phyloP scores from a whole-genome alignment of 2,329 filamentous ascomycete species.

The Colletotrichum plurivorum region DNA sequence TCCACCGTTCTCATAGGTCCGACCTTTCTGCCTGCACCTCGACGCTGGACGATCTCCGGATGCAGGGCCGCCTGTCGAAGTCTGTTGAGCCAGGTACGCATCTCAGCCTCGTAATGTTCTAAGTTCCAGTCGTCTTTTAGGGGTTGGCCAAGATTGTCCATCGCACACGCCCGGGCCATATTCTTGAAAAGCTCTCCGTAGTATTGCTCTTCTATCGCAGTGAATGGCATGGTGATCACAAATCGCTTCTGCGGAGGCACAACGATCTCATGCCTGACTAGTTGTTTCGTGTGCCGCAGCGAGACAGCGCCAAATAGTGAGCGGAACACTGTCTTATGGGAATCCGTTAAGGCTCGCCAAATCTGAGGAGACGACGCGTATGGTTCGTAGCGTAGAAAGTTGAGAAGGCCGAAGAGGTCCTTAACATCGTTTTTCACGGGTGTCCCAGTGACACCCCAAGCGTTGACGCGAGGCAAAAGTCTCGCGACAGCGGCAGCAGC shows the following conservation, averaged over 20 bases:
- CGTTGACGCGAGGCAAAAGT: constrained; percentile 84
- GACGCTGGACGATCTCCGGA: constrained; percentile 79
- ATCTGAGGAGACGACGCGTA: constrained; percentile 75
- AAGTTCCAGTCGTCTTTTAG: constrained; percentile 74
- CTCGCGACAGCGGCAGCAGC: constrained; percentile 86
- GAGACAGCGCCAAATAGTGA: constrained; percentile 80
- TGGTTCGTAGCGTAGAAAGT: constrained; percentile 85
- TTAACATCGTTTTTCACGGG: constrained; percentile 84
- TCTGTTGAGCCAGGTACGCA: constrained; percentile 84
- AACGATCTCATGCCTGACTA: constrained; percentile 82
- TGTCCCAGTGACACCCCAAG: constrained; percentile 94
- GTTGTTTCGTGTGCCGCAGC: constrained; percentile 87
- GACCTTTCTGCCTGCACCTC: constrained; percentile 72
- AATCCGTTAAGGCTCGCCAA: constrained; percentile 77
- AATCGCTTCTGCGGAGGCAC: constrained; percentile 88
- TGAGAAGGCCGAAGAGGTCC: constrained; percentile 84
- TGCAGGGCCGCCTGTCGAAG: constrained; percentile 89
- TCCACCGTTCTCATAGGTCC: constrained; percentile 84
- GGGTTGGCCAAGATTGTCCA: constrained; percentile 76
- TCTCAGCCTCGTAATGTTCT: constrained; percentile 75
- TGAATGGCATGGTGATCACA: constrained; percentile 92
- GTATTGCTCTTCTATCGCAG: constrained; percentile 90
- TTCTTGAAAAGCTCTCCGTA: constrained; percentile 83
- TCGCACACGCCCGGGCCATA: constrained; percentile 78
- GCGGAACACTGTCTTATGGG: constrained; percentile 75